phyloP scores from a whole-genome alignment of 164 flowering plant genomes.

The Aristolochia fimbriata region DNA sequence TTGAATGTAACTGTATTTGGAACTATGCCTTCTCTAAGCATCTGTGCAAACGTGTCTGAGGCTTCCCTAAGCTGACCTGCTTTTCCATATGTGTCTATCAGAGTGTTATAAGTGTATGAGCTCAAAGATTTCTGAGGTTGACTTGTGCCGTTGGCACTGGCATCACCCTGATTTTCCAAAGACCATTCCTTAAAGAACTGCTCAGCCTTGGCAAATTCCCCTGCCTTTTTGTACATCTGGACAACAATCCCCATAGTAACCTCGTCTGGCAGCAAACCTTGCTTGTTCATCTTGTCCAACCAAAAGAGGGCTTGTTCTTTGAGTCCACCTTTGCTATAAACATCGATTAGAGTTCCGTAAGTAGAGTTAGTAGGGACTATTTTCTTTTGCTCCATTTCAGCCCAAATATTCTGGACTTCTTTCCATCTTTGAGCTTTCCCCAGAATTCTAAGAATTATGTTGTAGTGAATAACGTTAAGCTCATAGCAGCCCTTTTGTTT shows the following conservation, averaged over 20 bases:
- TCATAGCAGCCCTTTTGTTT: slow-evolving; percentile 71
- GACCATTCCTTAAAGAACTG: slow-evolving; percentile 78
- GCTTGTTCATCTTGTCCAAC: slow-evolving; percentile 58
- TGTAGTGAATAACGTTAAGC: slow-evolving; percentile 89
- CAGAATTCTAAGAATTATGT: slow-evolving; percentile 71
- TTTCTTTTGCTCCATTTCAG: slow-evolving; percentile 46
- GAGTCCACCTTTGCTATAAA: slow-evolving; percentile 75
- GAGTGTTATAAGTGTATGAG: slow-evolving; percentile 58
- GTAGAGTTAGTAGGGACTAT: slow-evolving; percentile 66
- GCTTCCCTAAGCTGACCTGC: slow-evolving; percentile 79
- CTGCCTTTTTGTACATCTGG: slow-evolving; percentile 68
- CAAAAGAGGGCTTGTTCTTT: slow-evolving; percentile 58
- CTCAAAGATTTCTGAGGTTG: slow-evolving; percentile 27
- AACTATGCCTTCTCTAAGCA: slow-evolving; percentile 63
- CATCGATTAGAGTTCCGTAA: slow-evolving; percentile 86
- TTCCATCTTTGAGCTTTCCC: slow-evolving; percentile 68
- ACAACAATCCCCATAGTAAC: slow-evolving; percentile 81
- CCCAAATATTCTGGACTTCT: slow-evolving; percentile 46
- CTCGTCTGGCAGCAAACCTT: slow-evolving; percentile 82
- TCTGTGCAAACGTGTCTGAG: slow-evolving; percentile 43
- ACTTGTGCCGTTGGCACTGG: slow-evolving; percentile 4
- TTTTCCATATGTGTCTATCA: slow-evolving; percentile 89
- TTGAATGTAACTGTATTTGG: slow-evolving; percentile 85
- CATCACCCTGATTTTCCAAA: slow-evolving; percentile 13
- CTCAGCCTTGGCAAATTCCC: slow-evolving; percentile 69